Evolutionary conservation across 495 filamentous ascomycete genomes (phyloP), one percentile per base, ranked within the genome.

Genomic region (Staphylotrichum longicolle): DNA sequence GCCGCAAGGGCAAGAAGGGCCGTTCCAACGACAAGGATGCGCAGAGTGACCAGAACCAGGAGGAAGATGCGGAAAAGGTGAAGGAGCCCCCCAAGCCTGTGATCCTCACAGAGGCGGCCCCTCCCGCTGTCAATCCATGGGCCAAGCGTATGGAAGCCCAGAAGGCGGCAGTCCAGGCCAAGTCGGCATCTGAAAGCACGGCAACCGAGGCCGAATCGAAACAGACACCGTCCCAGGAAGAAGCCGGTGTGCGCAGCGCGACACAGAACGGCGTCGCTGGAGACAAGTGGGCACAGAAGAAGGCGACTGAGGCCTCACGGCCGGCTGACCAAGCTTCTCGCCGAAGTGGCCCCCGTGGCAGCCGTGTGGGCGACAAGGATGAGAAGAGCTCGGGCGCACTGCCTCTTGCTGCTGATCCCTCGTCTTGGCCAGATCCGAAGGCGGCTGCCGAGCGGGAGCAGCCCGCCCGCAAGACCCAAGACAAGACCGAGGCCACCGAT

Each of bases 401-500:
- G 14, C 78, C 85, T 46, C 82, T 87, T 12, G 82, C 86, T 4
- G 88, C 88, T 41, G 88, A 83, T 74, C 80, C 88, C 44, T 78
- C 83, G 35, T 86, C 85, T 35, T 98, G 94, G 94, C 94, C 94
- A 20, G 96, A 94, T 8, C 92, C 91, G 2, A 88, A 96, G 58
- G 86, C 82, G 48, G 90, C 88, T 3, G 81, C 88, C 39, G 87
- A 89, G 62, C 87, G 87, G 76, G 90, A 85, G 66, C 80, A 68
- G 42, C 41, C 58, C 8, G 51, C 37, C 10, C 64, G 65, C 39
- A 80, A 78, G 59, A 2, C 61, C 1, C 68, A 73, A 7, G 68
- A 70, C 35, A 89, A 90, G 68, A 60, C 76, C 7, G 84, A 88
- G 37, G 83, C 84, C 46, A 81, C 70, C 4, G 88, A 91, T 37